phyloP scores from a whole-genome alignment of 2,329 filamentous ascomycete genomes.

The Penicillium aurantiogriseum region DNA sequence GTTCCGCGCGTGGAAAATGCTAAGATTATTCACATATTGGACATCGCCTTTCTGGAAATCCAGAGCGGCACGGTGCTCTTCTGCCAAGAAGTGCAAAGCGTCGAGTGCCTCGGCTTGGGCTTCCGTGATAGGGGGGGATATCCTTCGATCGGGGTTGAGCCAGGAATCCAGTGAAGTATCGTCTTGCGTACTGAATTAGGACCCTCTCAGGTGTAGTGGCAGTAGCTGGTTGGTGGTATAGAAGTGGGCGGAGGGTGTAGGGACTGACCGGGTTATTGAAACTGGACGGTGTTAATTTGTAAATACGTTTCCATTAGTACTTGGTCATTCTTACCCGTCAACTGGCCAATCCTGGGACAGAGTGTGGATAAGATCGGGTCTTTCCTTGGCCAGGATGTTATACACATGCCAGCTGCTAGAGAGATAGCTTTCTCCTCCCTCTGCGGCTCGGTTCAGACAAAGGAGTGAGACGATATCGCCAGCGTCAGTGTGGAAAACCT shows the following conservation, averaged over 20 bases:
- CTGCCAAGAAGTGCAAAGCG: constrained; percentile 50
- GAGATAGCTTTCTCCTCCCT: constrained; percentile 54
- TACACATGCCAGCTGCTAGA: constrained; percentile 56
- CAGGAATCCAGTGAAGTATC: constrained; percentile 55
- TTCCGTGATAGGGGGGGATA: constrained; percentile 51
- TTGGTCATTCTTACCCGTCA: constrained; percentile 42
- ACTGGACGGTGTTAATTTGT: constrained; percentile 32
- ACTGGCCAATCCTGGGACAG: constrained; percentile 50
- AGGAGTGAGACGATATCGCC: constrained; percentile 56
- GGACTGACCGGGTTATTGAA: constrained; percentile 52
- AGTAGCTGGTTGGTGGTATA: constrained; percentile 54
- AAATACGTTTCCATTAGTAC: not conserved
- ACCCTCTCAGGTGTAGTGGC: constrained; percentile 51
- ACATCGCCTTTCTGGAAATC: constrained; percentile 52
- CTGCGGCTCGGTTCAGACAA: constrained; percentile 46
- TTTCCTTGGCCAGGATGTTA: constrained; percentile 52
- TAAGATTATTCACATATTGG: constrained; percentile 54
- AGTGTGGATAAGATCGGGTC: constrained; percentile 55
- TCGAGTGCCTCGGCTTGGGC: constrained; percentile 55
- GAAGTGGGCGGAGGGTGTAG: constrained; percentile 46
- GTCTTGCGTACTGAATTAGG: constrained; percentile 60
- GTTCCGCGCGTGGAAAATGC: constrained; percentile 53
- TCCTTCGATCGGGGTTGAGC: constrained; percentile 42
- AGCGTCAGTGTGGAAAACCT: constrained; percentile 57
- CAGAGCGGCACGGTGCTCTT: constrained; percentile 43